Base-by-base conservation (phyloP, 495 filamentous ascomycete genomes). In the Alectoria sarmentosa region DNA sequence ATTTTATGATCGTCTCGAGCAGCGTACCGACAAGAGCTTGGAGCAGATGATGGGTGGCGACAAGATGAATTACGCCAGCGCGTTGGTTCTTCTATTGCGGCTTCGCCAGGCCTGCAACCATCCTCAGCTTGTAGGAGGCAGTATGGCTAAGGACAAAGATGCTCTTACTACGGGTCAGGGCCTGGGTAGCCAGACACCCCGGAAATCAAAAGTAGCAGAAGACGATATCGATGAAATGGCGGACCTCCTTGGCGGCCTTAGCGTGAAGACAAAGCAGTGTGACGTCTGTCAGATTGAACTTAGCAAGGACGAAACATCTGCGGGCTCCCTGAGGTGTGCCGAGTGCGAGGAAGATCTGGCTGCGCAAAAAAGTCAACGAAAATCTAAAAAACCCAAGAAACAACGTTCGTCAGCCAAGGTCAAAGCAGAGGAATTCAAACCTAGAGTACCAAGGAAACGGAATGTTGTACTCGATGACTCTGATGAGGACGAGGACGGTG, bases 41-140 rank as follows among this genome's bases (percentile, higher is more conserved):
- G 86, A 94, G 65, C 84, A 87, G 71, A 94, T 96, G 90, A 91
- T 96, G 85, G 83, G 82, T 44, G 84, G 80, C 39, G 77, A 77
- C 8, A 88, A 89, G 69, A 73, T 88, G 32, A 89, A 88, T 72
- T 92, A 92, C 75, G 88, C 89, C 28, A 86, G 86, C 66, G 94
- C 94, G 26, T 85, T 98, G 69, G 90, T 96, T 17, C 75, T 98
- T 65, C 82, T 98, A 19, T 77, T 98, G 65, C 87, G 94, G 56
- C 79, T 98, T 64, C 83, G 93, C 60, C 93, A 98, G 74, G 88
- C 90, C 42, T 98, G 94, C 76, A 96, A 98, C 71, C 94, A 98
- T 74, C 90, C 91, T 0, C 84, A 91, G 60, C 78, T 98, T 61
- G 85, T 96, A 60, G 91, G 88, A 65, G 86, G 86, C 58, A 92